Evolutionary conservation across 2,329 filamentous ascomycete species (phyloP).

Genomic region (Madurella mycetomatis): DNA sequence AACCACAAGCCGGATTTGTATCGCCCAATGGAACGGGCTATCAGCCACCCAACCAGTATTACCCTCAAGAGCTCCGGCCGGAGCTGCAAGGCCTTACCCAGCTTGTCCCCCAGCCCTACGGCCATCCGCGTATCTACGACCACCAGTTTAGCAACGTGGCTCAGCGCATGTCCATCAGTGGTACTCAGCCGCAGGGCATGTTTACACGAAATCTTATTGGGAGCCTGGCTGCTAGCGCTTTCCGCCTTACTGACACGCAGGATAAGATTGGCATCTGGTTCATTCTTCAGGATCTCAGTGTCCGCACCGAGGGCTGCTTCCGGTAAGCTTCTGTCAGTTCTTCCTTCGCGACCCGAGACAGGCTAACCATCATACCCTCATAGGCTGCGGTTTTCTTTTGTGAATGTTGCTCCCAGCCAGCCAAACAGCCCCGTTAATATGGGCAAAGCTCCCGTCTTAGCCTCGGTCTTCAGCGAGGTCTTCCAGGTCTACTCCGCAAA

Average conservation of each 20-base stretch:
- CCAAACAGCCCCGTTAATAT: constrained; percentile 57
- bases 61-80: constrained; percentile 17
- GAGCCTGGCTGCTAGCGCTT: constrained; percentile 83
- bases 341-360: constrained; percentile 9
- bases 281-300: constrained; percentile 89
- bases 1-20: constrained; percentile 18
- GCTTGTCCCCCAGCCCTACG: constrained; percentile 19
- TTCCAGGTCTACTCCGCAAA: constrained; percentile 97
- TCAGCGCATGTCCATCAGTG: constrained; percentile 35
- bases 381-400: constrained; percentile 67
- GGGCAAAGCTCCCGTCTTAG: constrained; percentile 74
- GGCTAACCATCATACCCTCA: constrained; percentile 1
- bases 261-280: constrained; percentile 93
- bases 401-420: constrained; percentile 61
- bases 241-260: constrained; percentile 71
- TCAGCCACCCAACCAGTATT: constrained; percentile 21
- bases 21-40: constrained; percentile 21
- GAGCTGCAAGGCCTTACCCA: constrained; percentile 20
- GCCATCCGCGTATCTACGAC: constrained; percentile 23
- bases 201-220: constrained; percentile 94
- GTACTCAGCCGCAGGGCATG: constrained; percentile 67
- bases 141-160: constrained; percentile 15
- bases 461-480: constrained; percentile 77
- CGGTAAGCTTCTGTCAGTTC: constrained; percentile 52
- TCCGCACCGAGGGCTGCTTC: constrained; percentile 87